Evolutionary conservation across 2,329 filamentous ascomycete species (phyloP), one percentile per base, ranked within the genome.

Genomic region (Kalaharituber pfeilii): DNA sequence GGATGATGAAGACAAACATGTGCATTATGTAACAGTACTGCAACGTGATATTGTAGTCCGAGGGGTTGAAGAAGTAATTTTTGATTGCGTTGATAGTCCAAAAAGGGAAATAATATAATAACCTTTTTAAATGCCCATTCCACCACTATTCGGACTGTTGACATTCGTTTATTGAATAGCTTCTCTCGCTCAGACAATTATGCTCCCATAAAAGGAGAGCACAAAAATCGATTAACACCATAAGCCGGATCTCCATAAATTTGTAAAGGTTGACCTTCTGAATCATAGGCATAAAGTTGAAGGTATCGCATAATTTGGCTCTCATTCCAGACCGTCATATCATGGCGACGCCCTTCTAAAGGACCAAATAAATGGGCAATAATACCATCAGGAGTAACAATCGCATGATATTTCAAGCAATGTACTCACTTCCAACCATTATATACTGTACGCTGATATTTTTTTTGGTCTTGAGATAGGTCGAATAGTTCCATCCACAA

Each of bases 91-190:
- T 6, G n/a, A 20, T 22, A 51, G 30, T 54, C 28, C 6, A 50
- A 30, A 5, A 22, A 13, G 2, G 28, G 26, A 36, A 51, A 51
- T 6, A 36, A 6, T n/a, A 24, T 29, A 20, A 39, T 11, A 15
- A 50, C 25, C 18, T 54, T 45, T 27, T 51, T 50, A 39, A 54
- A 54, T 5, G 6, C 45, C 28, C 22, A 54, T 39, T 54, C 29
- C 7, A 54, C 52, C 0, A 54, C 29, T 7, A 54, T 54, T 20
- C 29, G 20, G 5, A 54, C 28, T 30, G 3, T 2, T n/a, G 27
- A 50, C 47, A 51, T 54, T n/a, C 27, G 28, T 39, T n/a, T 11
- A 29, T 54, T 52, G 44, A 13, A 54, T 5, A 42, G 28, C 7
- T 52, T 22, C 20, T 54, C 11, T 13, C 28, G 7, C 5, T 3